These are phyloP conservation scores for Claviceps sp. DNA, from an alignment of 2,329 filamentous ascomycete species.

Conservation along the genomic window DNA sequence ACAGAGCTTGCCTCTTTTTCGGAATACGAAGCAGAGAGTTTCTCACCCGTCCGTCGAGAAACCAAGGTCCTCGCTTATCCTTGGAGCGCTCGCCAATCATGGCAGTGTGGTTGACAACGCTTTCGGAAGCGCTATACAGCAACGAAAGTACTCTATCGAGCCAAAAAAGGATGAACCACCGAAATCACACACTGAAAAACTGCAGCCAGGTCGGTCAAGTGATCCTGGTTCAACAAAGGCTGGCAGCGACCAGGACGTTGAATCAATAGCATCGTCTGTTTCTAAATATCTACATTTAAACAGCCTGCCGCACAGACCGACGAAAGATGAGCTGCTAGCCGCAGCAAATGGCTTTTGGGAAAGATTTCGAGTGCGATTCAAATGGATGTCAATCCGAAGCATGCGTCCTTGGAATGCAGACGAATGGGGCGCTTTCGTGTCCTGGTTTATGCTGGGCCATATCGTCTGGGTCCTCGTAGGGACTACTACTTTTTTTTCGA, in stretches of 20 bases:
- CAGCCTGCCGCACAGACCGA: constrained; percentile 74
- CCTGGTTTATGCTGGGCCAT: constrained; percentile 89
- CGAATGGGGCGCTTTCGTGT: constrained; percentile 87
- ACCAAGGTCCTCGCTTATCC: background rate
- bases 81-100: background rate
- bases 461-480: constrained; percentile 92
- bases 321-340: constrained; percentile 82
- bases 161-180: background rate
- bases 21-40: background rate
- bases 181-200: background rate
- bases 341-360: constrained; percentile 91
- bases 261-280: constrained; percentile 36
- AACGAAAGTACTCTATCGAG: background rate
- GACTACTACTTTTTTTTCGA: constrained; percentile 92
- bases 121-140: background rate
- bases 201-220: background rate
- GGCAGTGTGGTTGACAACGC: background rate
- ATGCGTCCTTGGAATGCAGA: constrained; percentile 89
- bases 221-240: constrained; percentile 4
- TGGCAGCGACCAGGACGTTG: constrained; percentile 12
- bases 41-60: background rate
- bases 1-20: background rate
- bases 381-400: constrained; percentile 94
- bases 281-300: constrained; percentile 47
- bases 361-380: constrained; percentile 79